These are phyloP conservation scores for Styphnolobium japonicum DNA, from an alignment of 306 rosid genomes.

Conservation along the genomic window DNA sequence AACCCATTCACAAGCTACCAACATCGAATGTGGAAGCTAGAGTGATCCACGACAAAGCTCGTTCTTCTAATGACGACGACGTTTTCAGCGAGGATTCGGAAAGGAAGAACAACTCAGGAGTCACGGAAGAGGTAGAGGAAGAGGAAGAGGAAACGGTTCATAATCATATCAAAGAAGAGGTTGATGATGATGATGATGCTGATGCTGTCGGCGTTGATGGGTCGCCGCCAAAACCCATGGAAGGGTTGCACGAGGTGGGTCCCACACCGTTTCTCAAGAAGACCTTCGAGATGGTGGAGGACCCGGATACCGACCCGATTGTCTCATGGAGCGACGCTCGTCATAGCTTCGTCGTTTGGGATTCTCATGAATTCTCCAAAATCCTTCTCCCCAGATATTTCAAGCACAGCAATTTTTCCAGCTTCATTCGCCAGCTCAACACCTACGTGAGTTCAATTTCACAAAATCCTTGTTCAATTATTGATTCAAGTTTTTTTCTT, in stretches of 20 bases:
- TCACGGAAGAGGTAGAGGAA: conserved; percentile 17
- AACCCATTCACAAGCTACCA: too few relatives aligned
- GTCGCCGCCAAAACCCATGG: conserved; percentile 64
- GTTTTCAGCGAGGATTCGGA: conserved; percentile 19
- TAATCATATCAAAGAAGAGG: conserved; percentile 50
- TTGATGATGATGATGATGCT: conserved; percentile 1
- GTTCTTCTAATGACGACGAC: conserved; percentile 11
- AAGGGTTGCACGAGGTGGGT: conserved; percentile 63
- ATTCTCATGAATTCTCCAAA: conserved; percentile 69
- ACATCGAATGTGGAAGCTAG: too few relatives aligned
- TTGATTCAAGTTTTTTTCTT: not conserved
- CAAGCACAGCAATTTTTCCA: conserved; percentile 89
- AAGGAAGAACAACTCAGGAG: conserved; percentile 6
- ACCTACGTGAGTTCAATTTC: conserved; percentile 59
- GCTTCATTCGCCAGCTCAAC: conserved; percentile 97
- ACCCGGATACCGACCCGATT: conserved; percentile 65
- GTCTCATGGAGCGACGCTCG: conserved; percentile 78
- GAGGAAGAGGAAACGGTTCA: too few relatives aligned
- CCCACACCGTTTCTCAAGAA: conserved; percentile 91
- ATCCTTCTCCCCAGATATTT: conserved; percentile 74
- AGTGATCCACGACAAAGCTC: not conserved
- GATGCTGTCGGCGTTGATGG: conserved; percentile 13
- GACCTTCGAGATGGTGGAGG: conserved; percentile 87
- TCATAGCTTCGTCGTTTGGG: conserved; percentile 84
- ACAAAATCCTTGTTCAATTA: not conserved